Evolutionary conservation across 148 eudicot genomes (phyloP), one percentile per base, ranked within the genome.

Genomic region (Gaultheria prostrata): DNA sequence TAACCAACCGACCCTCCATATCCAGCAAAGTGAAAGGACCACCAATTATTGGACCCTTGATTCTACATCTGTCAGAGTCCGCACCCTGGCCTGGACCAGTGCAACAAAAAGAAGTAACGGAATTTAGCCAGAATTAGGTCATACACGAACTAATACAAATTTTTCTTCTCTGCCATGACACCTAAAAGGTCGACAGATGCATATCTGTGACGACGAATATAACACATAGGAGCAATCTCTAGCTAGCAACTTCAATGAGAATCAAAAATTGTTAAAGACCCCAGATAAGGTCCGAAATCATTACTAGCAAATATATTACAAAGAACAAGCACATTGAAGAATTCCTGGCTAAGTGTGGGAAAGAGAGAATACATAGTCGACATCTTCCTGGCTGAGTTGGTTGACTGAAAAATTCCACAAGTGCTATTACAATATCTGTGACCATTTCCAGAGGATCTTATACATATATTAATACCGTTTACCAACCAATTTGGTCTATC

Each of bases 21-120:
- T 92, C 88, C 33, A 97, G 84, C 85, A 97, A 83, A 72, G 88
- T 87, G 89, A 97, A 97, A n/a, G 99, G 99, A n/a, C 98, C 97
- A 74, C 99, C 99, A 84, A 97, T 88, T 76, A 83, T 89, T 20
- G 97, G 98, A 35, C 96, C 99, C 61, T 86, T 83, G 74, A 83
- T 88, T 74, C 87, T 61, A 81, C 87, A 79, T 84, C 87, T 84
- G 84, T 84, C 88, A 56, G 57, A 78, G 74, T 88, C 89, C 77
- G 7, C 59, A 20, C 90, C 94, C 76, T 91, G 91, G 71, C 97
- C 98, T 93, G 90, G 69, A 71, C 61, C 81, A 61, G 83, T 26
- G 43, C 80, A 82, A 86, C 63, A 80, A 76, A 74, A 82, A 49
- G 73, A 78, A 48, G 72, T 75, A 51, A 65, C 15, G 24, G 32